A percentile compares a stretch with the other conserved stretches of the same genome.
Evolutionary conservation across 2,329 filamentous ascomycete genomes (phyloP).

Genomic region (Fusarium haematococcum): DNA sequence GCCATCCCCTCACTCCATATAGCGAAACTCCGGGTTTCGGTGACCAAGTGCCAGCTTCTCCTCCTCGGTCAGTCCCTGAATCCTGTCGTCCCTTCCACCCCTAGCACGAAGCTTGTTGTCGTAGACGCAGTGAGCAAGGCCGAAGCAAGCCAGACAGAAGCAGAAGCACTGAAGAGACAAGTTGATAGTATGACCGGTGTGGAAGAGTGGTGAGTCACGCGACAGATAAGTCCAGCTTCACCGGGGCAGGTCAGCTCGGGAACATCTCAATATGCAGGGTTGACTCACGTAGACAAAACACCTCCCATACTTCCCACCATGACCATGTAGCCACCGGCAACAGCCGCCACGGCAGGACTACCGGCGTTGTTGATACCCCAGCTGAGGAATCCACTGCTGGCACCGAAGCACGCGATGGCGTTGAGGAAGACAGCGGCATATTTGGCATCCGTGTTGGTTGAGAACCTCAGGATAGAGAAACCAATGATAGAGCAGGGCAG

Average conservation of each 20-base stretch:
- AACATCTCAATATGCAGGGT: neutral
- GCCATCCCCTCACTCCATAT: neutral
- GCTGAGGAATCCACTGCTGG: neutral
- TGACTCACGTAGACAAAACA: neutral
- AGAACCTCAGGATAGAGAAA: neutral
- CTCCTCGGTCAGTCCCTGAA: neutral
- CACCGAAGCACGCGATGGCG: neutral
- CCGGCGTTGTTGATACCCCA: neutral
- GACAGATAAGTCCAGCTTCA: neutral
- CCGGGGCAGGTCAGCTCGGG: neutral
- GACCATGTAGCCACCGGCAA: neutral
- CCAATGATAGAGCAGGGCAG: neutral
- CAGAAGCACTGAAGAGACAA: neutral
- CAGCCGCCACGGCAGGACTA: neutral
- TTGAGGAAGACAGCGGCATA: neutral
- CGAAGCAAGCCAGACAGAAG: neutral
- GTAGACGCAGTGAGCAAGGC: neutral
- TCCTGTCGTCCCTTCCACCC: neutral
- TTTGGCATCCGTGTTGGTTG: neutral
- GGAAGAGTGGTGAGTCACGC: neutral
- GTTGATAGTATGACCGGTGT: neutral
- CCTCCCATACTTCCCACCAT: neutral
- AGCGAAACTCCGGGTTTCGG: neutral
- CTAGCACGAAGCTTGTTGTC: neutral
- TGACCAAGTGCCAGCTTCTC: neutral